Evolutionary conservation across 1,284 basidiomycete genomes (phyloP), one percentile per base, ranked within the genome.

Genomic region (Coniophora puteana): DNA sequence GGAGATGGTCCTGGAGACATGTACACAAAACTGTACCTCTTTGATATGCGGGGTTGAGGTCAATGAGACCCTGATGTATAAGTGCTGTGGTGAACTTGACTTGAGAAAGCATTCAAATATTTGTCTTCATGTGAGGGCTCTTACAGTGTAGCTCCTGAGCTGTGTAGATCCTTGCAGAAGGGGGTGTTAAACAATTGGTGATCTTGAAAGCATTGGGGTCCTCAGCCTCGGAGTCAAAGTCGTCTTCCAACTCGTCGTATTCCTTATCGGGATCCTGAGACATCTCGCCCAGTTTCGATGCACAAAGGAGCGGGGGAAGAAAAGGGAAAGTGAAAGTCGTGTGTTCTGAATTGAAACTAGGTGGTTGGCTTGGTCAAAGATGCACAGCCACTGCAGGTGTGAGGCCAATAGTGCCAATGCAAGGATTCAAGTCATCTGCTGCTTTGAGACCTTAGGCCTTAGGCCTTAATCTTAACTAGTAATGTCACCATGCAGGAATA

Each of bases 41-140:
- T 54, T 86, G 83, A 53, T 86, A 87, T 24, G 73, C 62, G 1
- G 83, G 83, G 43, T 76, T 72, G 14, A 86, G 59, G 51, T 87
- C 80, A 40, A 86, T 81, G 0, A 59, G 57, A 3, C 80, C 82
- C 24, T 79, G 70, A 52, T 84, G 81, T 42, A 86, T 82, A 22
- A 74, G 63, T 5, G 53, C 81, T 25, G 12, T 25, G 30, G 42
- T 45, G 31, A 50, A 44, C 23, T 11, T n/a, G 28, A n/a, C 28
- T n/a, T 14, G 4, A 27, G 14, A 21, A 35, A 30, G 25, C 18
- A 39, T 7, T 10, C 21, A 26, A 12, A n/a, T 12, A 14, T 1
- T 40, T 40, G 12, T n/a, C n/a, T n/a, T n/a, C 11, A 21, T 40
- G 20, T 21, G 25, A 23, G 18, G 21, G 26, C 10, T 57, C 72